phyloP scores from a whole-genome alignment of 148 eudicot genomes.

The Talinum fruticosum region DNA sequence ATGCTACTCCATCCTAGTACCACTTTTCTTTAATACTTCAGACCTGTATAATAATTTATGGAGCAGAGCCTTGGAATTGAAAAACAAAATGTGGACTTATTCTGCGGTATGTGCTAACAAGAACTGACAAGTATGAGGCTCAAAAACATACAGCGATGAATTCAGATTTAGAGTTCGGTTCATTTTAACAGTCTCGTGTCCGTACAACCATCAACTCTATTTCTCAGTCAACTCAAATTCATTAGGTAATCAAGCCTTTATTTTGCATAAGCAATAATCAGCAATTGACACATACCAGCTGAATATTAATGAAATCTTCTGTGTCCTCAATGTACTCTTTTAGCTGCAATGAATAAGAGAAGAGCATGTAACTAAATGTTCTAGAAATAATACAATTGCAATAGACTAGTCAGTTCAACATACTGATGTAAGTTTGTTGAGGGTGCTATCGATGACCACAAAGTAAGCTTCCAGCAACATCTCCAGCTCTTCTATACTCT shows the following conservation, averaged over 20 bases:
- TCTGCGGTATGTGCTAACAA: too few relatives aligned
- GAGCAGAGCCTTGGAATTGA: neutral
- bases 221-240: neutral
- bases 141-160: neutral
- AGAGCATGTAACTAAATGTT: neutral
- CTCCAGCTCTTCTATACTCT: slow-evolving; percentile 86
- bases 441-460: slow-evolving; percentile 93
- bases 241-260: neutral
- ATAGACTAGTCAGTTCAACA: slow-evolving; percentile 2
- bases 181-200: neutral
- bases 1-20: too few relatives aligned
- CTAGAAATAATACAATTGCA: slow-evolving; percentile 18
- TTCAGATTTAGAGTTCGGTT: neutral
- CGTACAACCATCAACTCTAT: neutral
- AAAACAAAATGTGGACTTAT: neutral
- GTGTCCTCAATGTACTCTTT: slow-evolving; percentile 99
- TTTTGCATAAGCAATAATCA: neutral
- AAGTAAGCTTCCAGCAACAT: slow-evolving; percentile 98
- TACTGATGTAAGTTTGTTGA: slow-evolving; percentile 94
- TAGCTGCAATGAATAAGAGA: slow-evolving; percentile 55
- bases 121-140: neutral
- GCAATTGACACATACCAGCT: slow-evolving; percentile 64
- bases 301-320: slow-evolving; percentile 93
- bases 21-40: too few relatives aligned
- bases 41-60: neutral